Base-by-base conservation (phyloP, 2,329 filamentous ascomycete genomes). In the Colletotrichum sp. region DNA sequence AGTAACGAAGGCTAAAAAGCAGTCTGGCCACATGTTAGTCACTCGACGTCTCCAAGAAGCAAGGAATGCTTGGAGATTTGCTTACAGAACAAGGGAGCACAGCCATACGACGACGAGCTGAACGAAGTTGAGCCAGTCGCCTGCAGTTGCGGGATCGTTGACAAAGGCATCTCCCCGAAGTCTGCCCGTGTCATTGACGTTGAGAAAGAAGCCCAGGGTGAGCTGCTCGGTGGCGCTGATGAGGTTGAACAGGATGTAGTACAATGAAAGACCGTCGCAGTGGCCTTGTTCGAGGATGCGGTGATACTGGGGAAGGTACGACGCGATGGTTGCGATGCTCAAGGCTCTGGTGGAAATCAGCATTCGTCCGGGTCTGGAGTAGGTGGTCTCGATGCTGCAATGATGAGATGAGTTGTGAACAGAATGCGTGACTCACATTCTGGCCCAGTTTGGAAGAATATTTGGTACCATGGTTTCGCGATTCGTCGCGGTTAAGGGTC, bases 121-220 rank as follows among this genome's bases (percentile, higher is more conserved):
- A 7, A 16, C 31, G 16, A 74, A 34, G 18, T 74, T 74, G 34
- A 71, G 18, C 69, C 69, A 71, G 72, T 74, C 69, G 21, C 72
- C 69, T 24, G 29, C 31, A 1, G 62, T 64, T 11, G 64, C 63
- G 9, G 72, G 69, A 31, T 51, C 38, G 13, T 67, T 51, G n/a
- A 74, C 68, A 18, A 74, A 71, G 63, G 47, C 59, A 12, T 43
- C 47, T 5, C 36, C 34, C 33, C 69, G 33, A 13, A 29, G 34
- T 15, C 29, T 24, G 15, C 47, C 58, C 5, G 27, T 38, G 24
- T 31, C 34, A 29, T 36, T 69, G 38, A 74, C 21, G 31, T 66
- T 66, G n/a, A 71, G 63, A 5, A 74, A 54, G 13, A 72, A 5
- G 7, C 70, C 66, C 3, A 72, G 16, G 15, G 72, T 54, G 3